Conservation (phyloP, 148 eudicot genomes). For the Selenicereus undatus region DNA sequence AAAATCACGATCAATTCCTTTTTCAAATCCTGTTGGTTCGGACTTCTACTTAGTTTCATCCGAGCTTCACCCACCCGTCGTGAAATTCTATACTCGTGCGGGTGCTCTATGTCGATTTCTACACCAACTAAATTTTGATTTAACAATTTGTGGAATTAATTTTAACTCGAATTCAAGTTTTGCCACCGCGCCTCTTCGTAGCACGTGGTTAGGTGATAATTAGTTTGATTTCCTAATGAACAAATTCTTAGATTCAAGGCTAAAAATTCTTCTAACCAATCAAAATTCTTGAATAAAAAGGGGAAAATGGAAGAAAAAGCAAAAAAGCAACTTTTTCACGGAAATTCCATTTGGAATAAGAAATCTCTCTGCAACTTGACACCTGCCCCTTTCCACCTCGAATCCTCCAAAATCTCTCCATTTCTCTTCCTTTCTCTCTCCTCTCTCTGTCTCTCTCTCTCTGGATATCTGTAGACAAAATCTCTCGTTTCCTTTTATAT, state of each 20-base stretch:
- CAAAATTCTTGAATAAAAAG: background rate
- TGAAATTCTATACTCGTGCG: too few relatives aligned
- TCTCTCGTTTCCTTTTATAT: background rate
- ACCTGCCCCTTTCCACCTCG: constrained; percentile 1
- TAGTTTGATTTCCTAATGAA: background rate
- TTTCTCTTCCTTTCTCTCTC: background rate
- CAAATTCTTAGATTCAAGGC: background rate
- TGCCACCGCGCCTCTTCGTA: too few relatives aligned
- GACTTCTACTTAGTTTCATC: too few relatives aligned
- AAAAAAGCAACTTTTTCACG: background rate
- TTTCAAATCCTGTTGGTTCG: too few relatives aligned
- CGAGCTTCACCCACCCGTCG: too few relatives aligned
- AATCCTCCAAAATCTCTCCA: constrained; percentile 6
- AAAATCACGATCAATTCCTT: too few relatives aligned
- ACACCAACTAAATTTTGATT: too few relatives aligned
- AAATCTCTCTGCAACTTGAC: background rate
- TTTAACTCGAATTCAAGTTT: too few relatives aligned
- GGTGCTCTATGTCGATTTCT: too few relatives aligned
- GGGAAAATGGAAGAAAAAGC: background rate
- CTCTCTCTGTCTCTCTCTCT: constrained; percentile 7
- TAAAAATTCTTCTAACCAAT: background rate
- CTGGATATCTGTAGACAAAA: constrained; percentile 2
- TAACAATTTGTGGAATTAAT: too few relatives aligned
- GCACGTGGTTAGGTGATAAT: background rate
- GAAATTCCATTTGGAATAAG: background rate